A percentile compares a stretch with the other conserved stretches of the same genome.
Conservation (phyloP, 495 filamentous ascomycete species). For the Trichocladium uniseriatum region DNA sequence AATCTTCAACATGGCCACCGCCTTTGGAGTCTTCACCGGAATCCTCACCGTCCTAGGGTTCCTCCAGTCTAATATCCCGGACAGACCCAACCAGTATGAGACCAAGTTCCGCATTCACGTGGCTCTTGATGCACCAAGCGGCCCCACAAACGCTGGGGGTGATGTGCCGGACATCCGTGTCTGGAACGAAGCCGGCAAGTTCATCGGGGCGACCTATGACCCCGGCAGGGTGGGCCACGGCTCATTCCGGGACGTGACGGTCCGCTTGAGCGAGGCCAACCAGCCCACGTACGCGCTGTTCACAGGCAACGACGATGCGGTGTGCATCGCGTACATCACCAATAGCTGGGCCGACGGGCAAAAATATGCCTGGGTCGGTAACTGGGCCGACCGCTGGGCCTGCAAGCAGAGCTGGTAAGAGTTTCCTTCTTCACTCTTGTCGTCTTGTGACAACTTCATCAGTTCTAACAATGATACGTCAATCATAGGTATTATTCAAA, state of each 20-base stretch:
- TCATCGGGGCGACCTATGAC: constrained; percentile 17
- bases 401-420: no score
- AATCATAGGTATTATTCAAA: constrained; percentile 7
- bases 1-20: no score
- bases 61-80: no score
- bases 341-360: constrained; percentile 22
- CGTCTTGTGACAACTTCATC: no score
- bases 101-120: no score
- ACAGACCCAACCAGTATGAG: no score
- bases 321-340: constrained; percentile 20
- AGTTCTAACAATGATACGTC: no score
- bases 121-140: no score
- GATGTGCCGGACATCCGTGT: constrained; percentile 27
- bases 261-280: constrained; percentile 11
- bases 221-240: constrained; percentile 19
- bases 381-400: constrained; percentile 23
- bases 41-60: no score
- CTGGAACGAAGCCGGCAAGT: constrained; percentile 23
- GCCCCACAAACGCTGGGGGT: constrained; percentile 21
- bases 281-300: constrained; percentile 26
- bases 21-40: no score
- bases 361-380: constrained; percentile 22
- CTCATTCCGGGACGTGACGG: constrained; percentile 14
- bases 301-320: constrained; percentile 24
- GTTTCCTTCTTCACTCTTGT: no score